Conservation (phyloP, 148 eudicot species). For the Camellia granthamiana region DNA sequence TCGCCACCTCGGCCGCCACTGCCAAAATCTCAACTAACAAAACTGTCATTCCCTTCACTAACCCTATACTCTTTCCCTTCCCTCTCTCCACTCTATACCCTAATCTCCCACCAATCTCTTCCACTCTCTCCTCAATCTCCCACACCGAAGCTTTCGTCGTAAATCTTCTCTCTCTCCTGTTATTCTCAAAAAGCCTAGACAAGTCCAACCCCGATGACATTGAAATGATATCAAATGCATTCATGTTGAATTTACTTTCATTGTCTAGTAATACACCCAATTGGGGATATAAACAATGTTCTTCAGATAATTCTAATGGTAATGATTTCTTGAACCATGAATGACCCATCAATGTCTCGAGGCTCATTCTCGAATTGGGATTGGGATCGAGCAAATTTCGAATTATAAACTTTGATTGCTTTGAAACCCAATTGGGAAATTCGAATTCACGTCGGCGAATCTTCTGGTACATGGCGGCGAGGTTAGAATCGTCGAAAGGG, state of each 20-base stretch:
- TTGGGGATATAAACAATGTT: not conserved
- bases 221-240: conserved; percentile 77
- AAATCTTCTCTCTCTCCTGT: conserved; percentile 48
- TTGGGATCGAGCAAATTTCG: conserved; percentile 63
- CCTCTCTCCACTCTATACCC: conserved; percentile 60
- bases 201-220: conserved; percentile 76
- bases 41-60: conserved; percentile 51
- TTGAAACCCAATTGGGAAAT: conserved; percentile 52
- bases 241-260: conserved; percentile 39
- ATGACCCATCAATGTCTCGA: conserved; percentile 39
- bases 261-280: conserved; percentile 26
- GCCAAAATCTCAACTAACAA: conserved; percentile 44
- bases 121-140: conserved; percentile 52
- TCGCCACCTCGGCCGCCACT: conserved; percentile 43
- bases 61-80: conserved; percentile 37
- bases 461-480: conserved; percentile 60
- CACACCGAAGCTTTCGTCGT: conserved; percentile 34
- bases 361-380: conserved; percentile 50
- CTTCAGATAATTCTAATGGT: not conserved
- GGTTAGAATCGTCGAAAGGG: conserved; percentile 68
- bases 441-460: conserved; percentile 44
- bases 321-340: conserved; percentile 55
- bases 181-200: conserved; percentile 52
- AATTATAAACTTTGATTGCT: conserved; percentile 42
- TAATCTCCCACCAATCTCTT: conserved; percentile 39